Conservation (phyloP, 2,329 filamentous ascomycete genomes). For the Scleromitrula shiraiana region DNA sequence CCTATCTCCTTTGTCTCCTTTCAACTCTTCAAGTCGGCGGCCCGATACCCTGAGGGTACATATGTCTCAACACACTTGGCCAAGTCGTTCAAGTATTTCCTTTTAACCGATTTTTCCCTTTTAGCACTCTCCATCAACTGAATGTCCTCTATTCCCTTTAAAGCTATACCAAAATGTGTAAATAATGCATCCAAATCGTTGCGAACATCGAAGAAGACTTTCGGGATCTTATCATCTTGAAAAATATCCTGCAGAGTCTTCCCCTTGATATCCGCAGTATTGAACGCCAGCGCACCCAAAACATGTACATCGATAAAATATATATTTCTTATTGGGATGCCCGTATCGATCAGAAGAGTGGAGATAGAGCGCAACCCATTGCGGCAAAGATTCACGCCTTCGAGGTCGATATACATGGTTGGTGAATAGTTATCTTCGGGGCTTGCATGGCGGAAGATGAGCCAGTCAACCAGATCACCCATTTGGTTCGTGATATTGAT, state of each 20-base stretch:
- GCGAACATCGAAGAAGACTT: conserved; percentile 45
- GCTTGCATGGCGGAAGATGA: too few species aligned
- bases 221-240: conserved; percentile 20
- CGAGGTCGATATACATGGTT: conserved; percentile 25
- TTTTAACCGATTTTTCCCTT: conserved; percentile 8
- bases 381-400: conserved; percentile 24
- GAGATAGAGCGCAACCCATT: conserved; percentile 23
- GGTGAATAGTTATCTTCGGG: too few species aligned
- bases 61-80: conserved; percentile 31
- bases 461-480: too few species aligned
- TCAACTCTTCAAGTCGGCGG: conserved; percentile 5
- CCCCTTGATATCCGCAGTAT: conserved; percentile 15
- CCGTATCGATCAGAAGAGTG: conserved; percentile 29
- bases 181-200: conserved; percentile 50
- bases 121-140: conserved; percentile 13
- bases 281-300: conserved; percentile 25
- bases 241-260: conserved; percentile 28
- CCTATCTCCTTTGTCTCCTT: conserved; percentile 32
- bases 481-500: too few species aligned
- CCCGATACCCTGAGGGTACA: conserved; percentile 2
- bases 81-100: conserved; percentile 31
- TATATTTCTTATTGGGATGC: conserved; percentile 30
- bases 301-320: conserved; percentile 29
- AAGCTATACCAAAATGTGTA: conserved; percentile 19
- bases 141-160: conserved; percentile 8